Percentiles rank a stretch among this genome's conserved stretches.
Evolutionary conservation across 148 eudicot species (phyloP).

Genomic region (Talinum fruticosum): DNA sequence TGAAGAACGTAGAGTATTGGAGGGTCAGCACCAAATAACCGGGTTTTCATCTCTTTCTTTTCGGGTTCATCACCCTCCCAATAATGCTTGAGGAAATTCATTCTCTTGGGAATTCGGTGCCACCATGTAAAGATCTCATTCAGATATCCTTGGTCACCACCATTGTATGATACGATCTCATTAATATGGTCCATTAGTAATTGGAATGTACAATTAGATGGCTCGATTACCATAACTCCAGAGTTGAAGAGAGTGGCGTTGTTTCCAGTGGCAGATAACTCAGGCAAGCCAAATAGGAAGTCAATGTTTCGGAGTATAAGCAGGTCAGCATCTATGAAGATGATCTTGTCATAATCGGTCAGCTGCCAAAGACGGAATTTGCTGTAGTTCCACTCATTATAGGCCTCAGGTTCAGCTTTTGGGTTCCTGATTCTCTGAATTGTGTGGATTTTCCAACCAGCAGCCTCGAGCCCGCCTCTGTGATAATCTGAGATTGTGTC

Average conservation of each 20-base stretch:
- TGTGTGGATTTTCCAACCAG: constrained; percentile 80
- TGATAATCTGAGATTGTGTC: constrained; percentile 67
- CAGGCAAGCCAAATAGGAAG: constrained; percentile 73
- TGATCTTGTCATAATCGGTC: constrained; percentile 87
- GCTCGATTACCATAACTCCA: constrained; percentile 94
- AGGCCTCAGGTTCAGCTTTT: constrained; percentile 84
- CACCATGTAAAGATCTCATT: constrained; percentile 96
- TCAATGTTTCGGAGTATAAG: constrained; percentile 83
- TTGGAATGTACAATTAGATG: constrained; percentile 84
- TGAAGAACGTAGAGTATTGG: constrained; percentile 78
- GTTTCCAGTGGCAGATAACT: constrained; percentile 78
- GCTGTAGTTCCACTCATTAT: constrained; percentile 96
- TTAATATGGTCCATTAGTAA: constrained; percentile 78
- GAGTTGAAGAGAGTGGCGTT: constrained; percentile 86
- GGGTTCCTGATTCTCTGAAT: constrained; percentile 86
- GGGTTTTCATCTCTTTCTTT: constrained; percentile 64
- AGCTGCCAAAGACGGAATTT: constrained; percentile 96
- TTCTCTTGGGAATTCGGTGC: constrained; percentile 81
- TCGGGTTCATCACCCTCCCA: constrained; percentile 82
- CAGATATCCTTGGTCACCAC: constrained; percentile 91
- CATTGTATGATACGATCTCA: constrained; percentile 85
- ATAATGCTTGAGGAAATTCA: constrained; percentile 83
- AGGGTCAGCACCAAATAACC: constrained; percentile 74
- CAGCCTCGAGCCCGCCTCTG: constrained; percentile 73
- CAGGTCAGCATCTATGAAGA: constrained; percentile 89